These are phyloP conservation scores for Auricularia auricula-judae DNA, from an alignment of 768 basidiomycete genomes.

Conservation along the genomic window DNA sequence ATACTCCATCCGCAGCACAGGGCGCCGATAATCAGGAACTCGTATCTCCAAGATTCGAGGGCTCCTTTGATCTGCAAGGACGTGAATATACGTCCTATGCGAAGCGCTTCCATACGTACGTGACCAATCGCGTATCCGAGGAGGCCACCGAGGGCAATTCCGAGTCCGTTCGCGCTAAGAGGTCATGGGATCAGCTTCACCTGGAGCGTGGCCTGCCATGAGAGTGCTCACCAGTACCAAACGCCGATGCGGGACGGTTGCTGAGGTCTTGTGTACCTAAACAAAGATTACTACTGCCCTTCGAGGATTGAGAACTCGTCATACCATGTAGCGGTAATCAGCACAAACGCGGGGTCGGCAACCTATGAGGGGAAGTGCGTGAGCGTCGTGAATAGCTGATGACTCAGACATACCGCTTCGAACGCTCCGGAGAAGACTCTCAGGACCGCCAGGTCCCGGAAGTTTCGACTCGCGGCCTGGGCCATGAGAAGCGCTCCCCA, in stretches of 20 bases:
- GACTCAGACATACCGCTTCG: constrained; percentile 19
- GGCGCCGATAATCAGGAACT: constrained; percentile 24
- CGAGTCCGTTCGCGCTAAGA: constrained; percentile 25
- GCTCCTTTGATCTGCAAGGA: constrained; percentile 17
- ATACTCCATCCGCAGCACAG: constrained; percentile 20
- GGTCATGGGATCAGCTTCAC: too few relatives aligned
- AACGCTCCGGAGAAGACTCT: constrained; percentile 29
- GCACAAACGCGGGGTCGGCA: constrained; percentile 14
- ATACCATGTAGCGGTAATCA: constrained; percentile 21
- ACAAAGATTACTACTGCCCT: too few relatives aligned
- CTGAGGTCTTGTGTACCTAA: constrained; percentile 28
- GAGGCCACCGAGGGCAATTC: constrained; percentile 28
- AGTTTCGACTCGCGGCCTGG: constrained; percentile 28
- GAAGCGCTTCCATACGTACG: constrained; percentile 2
- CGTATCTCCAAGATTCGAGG: constrained; percentile 23
- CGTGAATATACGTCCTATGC: background rate
- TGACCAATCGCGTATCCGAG: constrained; percentile 25
- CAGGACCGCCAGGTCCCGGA: constrained; percentile 25
- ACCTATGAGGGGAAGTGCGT: background rate
- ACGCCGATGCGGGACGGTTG: constrained; percentile 26
- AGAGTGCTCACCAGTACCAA: constrained; percentile 18
- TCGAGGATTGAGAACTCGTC: background rate
- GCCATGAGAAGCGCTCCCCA: constrained; percentile 31
- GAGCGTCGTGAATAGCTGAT: background rate
- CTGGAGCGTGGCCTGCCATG: background rate